A percentile compares a stretch with the other conserved stretches of the same genome.
Conservation (phyloP, 139 green algal species). For the Penium margaritaceum region DNA sequence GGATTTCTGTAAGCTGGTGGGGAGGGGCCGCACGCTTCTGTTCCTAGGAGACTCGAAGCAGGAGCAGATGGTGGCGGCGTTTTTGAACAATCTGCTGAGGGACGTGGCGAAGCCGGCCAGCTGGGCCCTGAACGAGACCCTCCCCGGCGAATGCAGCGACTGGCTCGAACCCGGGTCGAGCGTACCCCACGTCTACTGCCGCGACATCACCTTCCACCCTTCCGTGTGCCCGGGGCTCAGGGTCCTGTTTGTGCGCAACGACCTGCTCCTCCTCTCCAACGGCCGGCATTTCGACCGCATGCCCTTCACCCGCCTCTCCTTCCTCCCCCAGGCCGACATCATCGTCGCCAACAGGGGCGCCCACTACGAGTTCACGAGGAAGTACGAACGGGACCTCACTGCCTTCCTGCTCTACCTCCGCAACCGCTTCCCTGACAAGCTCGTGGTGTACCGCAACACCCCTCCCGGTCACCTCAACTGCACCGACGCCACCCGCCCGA, state of each 20-base stretch:
- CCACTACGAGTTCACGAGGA: background rate
- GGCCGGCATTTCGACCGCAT: background rate
- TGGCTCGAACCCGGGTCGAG: background rate
- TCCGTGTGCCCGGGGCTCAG: background rate
- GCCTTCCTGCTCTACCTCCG: conserved; percentile 1
- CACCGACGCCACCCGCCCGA: background rate
- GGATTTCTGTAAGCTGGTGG: conserved; percentile 1
- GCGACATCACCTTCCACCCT: background rate
- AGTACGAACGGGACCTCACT: background rate
- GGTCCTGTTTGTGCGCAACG: background rate
- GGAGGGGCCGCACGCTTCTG: background rate
- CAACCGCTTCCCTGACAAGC: background rate
- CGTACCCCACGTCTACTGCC: background rate
- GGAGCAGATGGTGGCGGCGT: background rate
- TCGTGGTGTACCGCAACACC: conserved; percentile 14
- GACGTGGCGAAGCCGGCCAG: background rate
- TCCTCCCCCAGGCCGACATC: background rate
- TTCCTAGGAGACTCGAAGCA: background rate
- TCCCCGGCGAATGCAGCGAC: background rate
- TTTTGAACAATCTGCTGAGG: conserved; percentile 9
- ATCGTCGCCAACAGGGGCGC: conserved; percentile 14
- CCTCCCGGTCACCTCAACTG: conserved; percentile 10
- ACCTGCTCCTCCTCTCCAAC: background rate
- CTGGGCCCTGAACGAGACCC: background rate
- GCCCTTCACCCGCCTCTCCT: background rate